Percentiles rank a stretch among this genome's conserved stretches.
Conservation (phyloP, 2,329 filamentous ascomycete genomes). For the Knufia petricola region DNA sequence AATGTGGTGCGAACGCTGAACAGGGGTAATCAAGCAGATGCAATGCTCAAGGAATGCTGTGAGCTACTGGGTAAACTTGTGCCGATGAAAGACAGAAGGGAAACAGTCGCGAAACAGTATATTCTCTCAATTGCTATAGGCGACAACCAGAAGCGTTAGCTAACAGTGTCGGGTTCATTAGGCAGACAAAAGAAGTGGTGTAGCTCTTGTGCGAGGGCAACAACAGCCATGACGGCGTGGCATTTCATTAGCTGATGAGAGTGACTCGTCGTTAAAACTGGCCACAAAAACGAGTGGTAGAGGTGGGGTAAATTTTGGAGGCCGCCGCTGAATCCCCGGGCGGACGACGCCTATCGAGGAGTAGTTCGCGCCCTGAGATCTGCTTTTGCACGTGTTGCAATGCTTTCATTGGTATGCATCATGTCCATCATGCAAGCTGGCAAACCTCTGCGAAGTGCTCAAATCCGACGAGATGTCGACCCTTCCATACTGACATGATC, state of each 20-base stretch:
- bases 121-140: neutral
- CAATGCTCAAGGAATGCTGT: too few species aligned
- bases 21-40: too few species aligned
- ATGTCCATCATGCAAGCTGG: neutral
- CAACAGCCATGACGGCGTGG: neutral
- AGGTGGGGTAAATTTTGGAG: neutral
- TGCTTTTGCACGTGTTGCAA: neutral
- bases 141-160: neutral
- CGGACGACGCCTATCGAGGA: too few species aligned
- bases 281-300: neutral
- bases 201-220: neutral
- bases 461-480: neutral
- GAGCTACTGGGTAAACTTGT: neutral
- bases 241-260: neutral
- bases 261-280: neutral
- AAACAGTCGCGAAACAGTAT: neutral
- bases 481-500: neutral
- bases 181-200: neutral
- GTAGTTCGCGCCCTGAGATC: too few species aligned
- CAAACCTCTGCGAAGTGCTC: neutral
- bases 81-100: neutral
- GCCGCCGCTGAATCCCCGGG: too few species aligned
- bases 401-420: neutral
- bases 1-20: too few species aligned
- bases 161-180: neutral